Evolutionary conservation across 1,284 basidiomycete genomes (phyloP).

Genomic region (Phylloboletellus chloephorus): DNA sequence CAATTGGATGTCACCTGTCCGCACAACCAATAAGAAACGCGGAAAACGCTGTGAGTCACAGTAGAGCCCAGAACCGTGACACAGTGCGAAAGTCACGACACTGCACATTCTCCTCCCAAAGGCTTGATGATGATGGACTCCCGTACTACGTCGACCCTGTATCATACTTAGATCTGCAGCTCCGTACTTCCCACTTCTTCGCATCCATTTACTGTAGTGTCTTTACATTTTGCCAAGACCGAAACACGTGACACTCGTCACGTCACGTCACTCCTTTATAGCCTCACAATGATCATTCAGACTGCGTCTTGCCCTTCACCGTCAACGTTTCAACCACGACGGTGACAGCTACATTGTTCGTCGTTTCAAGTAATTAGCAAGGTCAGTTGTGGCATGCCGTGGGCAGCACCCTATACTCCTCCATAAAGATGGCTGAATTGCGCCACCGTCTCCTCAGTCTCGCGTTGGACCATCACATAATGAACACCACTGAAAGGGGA

Average conservation of each 20-base stretch:
- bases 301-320: constrained; percentile 7
- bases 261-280: constrained; percentile 19
- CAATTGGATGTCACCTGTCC: no score
- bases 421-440: background rate
- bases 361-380: constrained; percentile 1
- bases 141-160: no score
- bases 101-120: no score
- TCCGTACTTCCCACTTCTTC: no score
- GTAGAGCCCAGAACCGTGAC: no score
- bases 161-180: no score
- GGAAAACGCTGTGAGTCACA: no score
- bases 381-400: constrained; percentile 5
- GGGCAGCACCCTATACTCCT: background rate
- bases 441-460: background rate
- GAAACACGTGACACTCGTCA: constrained; percentile 15
- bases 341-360: background rate
- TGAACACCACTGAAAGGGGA: constrained; percentile 23
- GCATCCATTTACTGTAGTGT: no score
- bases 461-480: constrained; percentile 5
- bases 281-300: constrained; percentile 3
- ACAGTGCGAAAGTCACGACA: no score
- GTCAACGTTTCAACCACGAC: constrained; percentile 18
- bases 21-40: no score
- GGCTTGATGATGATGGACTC: no score
- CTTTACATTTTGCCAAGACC: no score